Base-by-base conservation (phyloP, 2,329 filamentous ascomycete species). In the Fusarium illudens region DNA sequence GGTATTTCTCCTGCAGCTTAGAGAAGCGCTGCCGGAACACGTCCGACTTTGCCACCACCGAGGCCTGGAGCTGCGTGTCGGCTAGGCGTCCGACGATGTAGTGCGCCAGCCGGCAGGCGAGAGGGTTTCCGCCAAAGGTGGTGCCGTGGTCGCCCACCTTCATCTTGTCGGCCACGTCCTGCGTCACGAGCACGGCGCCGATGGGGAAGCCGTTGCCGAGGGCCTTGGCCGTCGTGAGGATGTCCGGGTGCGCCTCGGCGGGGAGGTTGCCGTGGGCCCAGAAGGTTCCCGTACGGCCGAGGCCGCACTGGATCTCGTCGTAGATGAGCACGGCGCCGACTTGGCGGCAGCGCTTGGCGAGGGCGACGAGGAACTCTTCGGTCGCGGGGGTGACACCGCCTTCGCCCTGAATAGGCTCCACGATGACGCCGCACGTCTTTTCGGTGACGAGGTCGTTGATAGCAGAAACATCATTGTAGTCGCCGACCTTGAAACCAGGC, bases 351-450 rank as follows among this genome's bases (percentile, higher is more conserved):
- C 94, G 88, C 76, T 87, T 87, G 61, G 93, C 93, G n/a, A 99
- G 86, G 1, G 93, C 92, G 22, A 89, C 79, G 22, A 99, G 85
- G 79, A 98, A 99, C 69, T 93, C 92, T 4, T 92, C 88, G 1
- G 87, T 90, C 4, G 93, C 96, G 11, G 92, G 89, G 72, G 95
- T 91, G 53, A 99, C 91, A 70, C 96, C 96, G 15, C 96, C 96
- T 81, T 99, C 96, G 61, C 96, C 96, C 81, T 99, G 96, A 64
- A 99, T 97, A 9, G 96, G 96, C 84, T 99, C 96, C 46, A 99
- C 87, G 60, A 99, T 94, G 19, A 99, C 96, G 76, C 93, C 94
- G 74, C 94, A 97, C 0, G 96, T 98, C 71, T 90, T 88, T 19
- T 93, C 89, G 0, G 91, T 97, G 29, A 99, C 89, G 17, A 97